A percentile compares a stretch with the other conserved stretches of the same genome.
phyloP scores from a whole-genome alignment of 345 rosid genomes.

The Lagerstroemia speciosa region DNA sequence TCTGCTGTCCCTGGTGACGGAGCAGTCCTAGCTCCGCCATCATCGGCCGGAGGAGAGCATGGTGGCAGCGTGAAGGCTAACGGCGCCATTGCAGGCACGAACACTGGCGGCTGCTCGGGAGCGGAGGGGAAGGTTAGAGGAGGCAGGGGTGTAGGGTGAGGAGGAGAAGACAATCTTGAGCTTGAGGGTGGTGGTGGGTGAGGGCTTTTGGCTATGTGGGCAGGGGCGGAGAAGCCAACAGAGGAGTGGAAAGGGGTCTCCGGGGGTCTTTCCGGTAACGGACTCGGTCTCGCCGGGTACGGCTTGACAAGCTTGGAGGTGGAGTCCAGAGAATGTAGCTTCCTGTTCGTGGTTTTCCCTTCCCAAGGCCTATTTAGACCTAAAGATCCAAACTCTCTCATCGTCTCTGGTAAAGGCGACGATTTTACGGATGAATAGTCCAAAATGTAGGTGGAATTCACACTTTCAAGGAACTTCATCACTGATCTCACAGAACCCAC shows the following conservation, averaged over 20 bases:
- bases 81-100: conserved; percentile 11
- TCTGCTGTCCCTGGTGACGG: not conserved
- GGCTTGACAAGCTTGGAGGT: conserved; percentile 21
- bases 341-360: conserved; percentile 1
- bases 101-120: conserved; percentile 31
- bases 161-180: conserved; percentile 15
- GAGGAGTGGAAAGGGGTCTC: conserved; percentile 31
- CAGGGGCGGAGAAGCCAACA: conserved; percentile 42
- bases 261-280: conserved; percentile 37
- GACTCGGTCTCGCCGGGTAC: conserved; percentile 40
- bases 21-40: conserved; percentile 24
- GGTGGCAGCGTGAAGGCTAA: conserved; percentile 33
- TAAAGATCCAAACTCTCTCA: not conserved
- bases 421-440: not conserved
- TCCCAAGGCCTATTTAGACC: not conserved
- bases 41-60: conserved; percentile 28
- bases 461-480: not conserved
- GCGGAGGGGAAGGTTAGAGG: conserved; percentile 22
- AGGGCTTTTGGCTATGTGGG: conserved; percentile 37
- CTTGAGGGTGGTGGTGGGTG: conserved; percentile 18
- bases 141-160: conserved; percentile 18
- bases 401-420: not conserved
- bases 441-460: not conserved
- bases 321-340: conserved; percentile 29
- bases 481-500: not conserved